phyloP scores from a whole-genome alignment of 495 filamentous ascomycete species.

The Chaetomidium leptoderma region DNA sequence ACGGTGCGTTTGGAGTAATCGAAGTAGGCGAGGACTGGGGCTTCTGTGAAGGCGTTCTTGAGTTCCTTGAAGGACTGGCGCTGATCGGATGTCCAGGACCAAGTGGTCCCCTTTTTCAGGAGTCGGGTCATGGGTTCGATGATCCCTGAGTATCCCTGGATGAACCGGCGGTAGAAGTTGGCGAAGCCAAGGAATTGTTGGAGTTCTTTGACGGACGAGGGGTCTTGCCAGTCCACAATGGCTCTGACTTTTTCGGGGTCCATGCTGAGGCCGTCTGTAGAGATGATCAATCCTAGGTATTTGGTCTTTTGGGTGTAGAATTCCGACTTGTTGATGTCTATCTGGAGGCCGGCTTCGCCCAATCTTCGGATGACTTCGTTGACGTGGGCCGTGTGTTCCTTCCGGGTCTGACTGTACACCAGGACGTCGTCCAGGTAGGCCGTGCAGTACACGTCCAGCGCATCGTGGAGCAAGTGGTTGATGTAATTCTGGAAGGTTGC shows the following conservation, averaged over 20 bases:
- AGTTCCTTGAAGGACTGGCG: not conserved
- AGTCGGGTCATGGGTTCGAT: not conserved
- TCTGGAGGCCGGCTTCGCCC: not conserved
- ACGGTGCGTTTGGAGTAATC: not conserved
- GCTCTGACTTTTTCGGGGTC: slow-evolving; percentile 7
- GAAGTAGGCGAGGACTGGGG: not conserved
- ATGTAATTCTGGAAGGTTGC: slow-evolving; percentile 31
- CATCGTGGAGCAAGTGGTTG: slow-evolving; percentile 27
- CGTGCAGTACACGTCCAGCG: slow-evolving; percentile 24
- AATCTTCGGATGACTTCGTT: not conserved
- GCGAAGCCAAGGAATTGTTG: slow-evolving; percentile 6
- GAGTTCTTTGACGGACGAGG: not conserved
- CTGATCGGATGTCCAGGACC: not conserved
- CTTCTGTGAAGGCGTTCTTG: not conserved
- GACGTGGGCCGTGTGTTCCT: too few species aligned
- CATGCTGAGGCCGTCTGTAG: not conserved
- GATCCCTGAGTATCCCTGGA: not conserved
- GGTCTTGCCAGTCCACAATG: not conserved
- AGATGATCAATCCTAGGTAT: not conserved
- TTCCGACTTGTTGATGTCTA: not conserved
- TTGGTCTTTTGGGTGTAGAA: not conserved
- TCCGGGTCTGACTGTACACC: not conserved
- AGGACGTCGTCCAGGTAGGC: slow-evolving; percentile 13
- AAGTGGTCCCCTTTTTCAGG: not conserved
- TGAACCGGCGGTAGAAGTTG: slow-evolving; percentile 21